Evolutionary conservation across 2,329 filamentous ascomycete genomes (phyloP), one percentile per base, ranked within the genome.

Genomic region (Dothistroma pini): DNA sequence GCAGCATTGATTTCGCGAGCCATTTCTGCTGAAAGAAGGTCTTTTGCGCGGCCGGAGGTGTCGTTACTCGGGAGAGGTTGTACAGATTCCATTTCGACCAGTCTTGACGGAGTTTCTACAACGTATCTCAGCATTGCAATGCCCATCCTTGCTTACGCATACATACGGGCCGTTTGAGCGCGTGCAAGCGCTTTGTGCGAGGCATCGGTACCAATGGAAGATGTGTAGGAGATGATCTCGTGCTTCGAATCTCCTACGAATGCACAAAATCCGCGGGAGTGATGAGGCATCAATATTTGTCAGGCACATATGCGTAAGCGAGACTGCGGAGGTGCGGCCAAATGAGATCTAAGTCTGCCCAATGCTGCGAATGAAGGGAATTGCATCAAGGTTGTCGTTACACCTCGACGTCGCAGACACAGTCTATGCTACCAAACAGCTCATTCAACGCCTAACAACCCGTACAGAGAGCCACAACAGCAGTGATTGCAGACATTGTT

Each of bases 11-110:
- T 78, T 99, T 99, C 71, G 93, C 90, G 1, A 79, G 77, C 93
- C 93, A 99, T 88, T 99, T 99, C 79, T 97, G 93, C 82, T 97
- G 93, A 84, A 96, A 99, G 79, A 95, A 96, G 50, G 93, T 97
- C 64, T 79, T 77, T 55, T 68, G 69, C 16, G 69, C 72, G 61
- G 79, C 76, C 16, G 69, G 73, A 19, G 83, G 84, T 1, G 76
- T 71, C 49, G 71, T 77, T 35, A 84, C 72, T 68, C 84, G 83
- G 55, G 81, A 79, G 67, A 99, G 79, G 79, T 97, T 97, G 85
- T 90, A 99, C 66, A 99, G 83, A 75, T 96, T 96, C 83, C 91
- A 92, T 81, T 96, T 96, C 82, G 91, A 96, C 95, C 93, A 97
- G 81, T 92, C 91, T 81, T 95, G 90, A 71, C 93, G 89, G 76